phyloP scores from a whole-genome alignment of 1,284 basidiomycete species.

The Cryptococcus jaspeensis region DNA sequence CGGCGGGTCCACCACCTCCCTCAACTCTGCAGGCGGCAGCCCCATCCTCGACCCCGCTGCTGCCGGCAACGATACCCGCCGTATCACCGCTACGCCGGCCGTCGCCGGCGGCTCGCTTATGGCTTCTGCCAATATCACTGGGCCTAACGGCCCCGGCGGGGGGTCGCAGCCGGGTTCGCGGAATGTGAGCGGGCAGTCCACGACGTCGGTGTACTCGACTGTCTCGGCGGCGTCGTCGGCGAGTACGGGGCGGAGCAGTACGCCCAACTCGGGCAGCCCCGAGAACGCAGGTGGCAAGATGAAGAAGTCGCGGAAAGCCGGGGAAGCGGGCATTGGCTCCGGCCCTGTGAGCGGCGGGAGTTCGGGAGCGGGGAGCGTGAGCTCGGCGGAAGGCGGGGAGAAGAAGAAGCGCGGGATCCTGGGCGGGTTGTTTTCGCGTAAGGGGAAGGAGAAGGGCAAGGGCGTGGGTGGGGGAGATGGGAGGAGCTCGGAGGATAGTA shows the following conservation, averaged over 20 bases:
- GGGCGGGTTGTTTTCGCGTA: slow-evolving; percentile 68
- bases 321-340: slow-evolving; percentile 24
- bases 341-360: background rate
- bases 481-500: slow-evolving; percentile 37
- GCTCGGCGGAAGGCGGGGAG: slow-evolving; percentile 11
- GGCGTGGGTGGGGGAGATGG: slow-evolving; percentile 49
- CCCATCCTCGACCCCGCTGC: slow-evolving; percentile 36
- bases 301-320: slow-evolving; percentile 30
- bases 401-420: slow-evolving; percentile 53
- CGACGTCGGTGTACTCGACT: slow-evolving; percentile 22
- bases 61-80: slow-evolving; percentile 61
- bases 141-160: slow-evolving; percentile 4
- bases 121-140: slow-evolving; percentile 50
- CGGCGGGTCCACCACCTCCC: slow-evolving; percentile 18
- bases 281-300: slow-evolving; percentile 24
- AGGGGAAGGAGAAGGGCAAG: slow-evolving; percentile 66
- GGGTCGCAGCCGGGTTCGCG: slow-evolving; percentile 8
- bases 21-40: slow-evolving; percentile 18
- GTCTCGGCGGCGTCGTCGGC: slow-evolving; percentile 25
- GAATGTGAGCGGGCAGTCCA: slow-evolving; percentile 35
- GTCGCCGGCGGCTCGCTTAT: slow-evolving; percentile 60
- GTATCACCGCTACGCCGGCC: slow-evolving; percentile 71
- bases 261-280: slow-evolving; percentile 23
- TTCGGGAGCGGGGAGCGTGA: no score
- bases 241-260: slow-evolving; percentile 7